Conservation (phyloP, 768 basidiomycete species). For the Chalciporus pseudorubinellus region DNA sequence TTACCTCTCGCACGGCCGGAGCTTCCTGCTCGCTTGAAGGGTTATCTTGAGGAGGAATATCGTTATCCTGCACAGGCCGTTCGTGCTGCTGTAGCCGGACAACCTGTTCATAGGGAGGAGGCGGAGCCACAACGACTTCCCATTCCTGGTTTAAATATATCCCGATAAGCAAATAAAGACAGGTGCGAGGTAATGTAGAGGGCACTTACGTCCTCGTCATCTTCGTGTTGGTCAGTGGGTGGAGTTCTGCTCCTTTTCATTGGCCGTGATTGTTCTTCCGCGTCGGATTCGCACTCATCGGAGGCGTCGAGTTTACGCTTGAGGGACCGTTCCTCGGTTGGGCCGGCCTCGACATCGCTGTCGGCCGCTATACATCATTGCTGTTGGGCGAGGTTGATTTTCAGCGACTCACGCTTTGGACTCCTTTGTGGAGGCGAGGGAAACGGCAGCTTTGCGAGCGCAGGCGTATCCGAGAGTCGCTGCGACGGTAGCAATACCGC, state of each 20-base stretch:
- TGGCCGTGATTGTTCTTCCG: slow-evolving; percentile 28
- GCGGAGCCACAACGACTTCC: slow-evolving; percentile 33
- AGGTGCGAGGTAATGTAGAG: background rate
- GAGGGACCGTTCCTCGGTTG: slow-evolving; percentile 28
- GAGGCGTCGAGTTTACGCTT: slow-evolving; percentile 32
- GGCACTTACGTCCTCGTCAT: slow-evolving; percentile 29
- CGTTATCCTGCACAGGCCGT: slow-evolving; percentile 12
- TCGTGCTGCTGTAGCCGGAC: slow-evolving; percentile 8
- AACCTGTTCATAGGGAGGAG: slow-evolving; percentile 27
- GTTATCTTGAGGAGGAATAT: slow-evolving; percentile 1
- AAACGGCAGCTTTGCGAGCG: slow-evolving; percentile 37
- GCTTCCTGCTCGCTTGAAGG: slow-evolving; percentile 1
- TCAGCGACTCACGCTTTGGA: slow-evolving; percentile 32
- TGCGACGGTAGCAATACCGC: slow-evolving; percentile 57
- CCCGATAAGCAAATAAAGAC: slow-evolving; percentile 20
- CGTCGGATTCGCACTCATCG: slow-evolving; percentile 26
- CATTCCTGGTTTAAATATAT: slow-evolving; percentile 28
- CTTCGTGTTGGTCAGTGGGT: slow-evolving; percentile 30
- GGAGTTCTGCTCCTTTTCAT: slow-evolving; percentile 43
- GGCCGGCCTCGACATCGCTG: slow-evolving; percentile 31
- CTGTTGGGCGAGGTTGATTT: slow-evolving; percentile 27
- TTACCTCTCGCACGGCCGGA: slow-evolving; percentile 17
- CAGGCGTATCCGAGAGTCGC: slow-evolving; percentile 60
- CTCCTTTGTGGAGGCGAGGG: slow-evolving; percentile 18
- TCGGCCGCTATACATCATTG: slow-evolving; percentile 28